phyloP scores from a whole-genome alignment of 2,329 filamentous ascomycete species.

The Incumbomyces lentus region DNA sequence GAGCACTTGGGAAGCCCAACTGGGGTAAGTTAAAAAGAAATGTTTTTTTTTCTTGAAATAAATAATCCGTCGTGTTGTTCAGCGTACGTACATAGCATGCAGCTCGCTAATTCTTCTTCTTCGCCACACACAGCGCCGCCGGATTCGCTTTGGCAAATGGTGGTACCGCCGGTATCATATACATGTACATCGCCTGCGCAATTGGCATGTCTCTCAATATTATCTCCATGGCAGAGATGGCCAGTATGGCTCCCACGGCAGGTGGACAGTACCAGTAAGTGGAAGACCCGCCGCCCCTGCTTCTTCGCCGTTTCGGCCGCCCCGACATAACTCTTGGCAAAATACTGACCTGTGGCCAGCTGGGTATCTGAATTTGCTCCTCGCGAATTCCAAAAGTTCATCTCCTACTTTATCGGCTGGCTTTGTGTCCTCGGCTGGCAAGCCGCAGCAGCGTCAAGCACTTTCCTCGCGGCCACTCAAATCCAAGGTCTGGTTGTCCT shows the following conservation, averaged over 20 bases:
- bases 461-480: constrained; percentile 35
- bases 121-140: constrained; percentile 10
- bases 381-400: constrained; percentile 24
- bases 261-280: background rate
- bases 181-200: constrained; percentile 41
- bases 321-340: background rate
- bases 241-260: constrained; percentile 31
- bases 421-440: constrained; percentile 26
- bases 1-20: constrained; percentile 31
- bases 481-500: constrained; percentile 38
- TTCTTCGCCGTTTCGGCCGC: background rate
- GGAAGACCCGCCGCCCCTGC: background rate
- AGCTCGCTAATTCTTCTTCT: too few relatives aligned
- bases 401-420: constrained; percentile 28
- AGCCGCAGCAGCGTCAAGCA: constrained; percentile 21
- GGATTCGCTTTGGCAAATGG: constrained; percentile 32
- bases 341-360: constrained; percentile 24
- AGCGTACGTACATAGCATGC: too few relatives aligned
- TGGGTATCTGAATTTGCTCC: constrained; percentile 30
- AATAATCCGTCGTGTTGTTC: too few relatives aligned
- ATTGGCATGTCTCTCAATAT: constrained; percentile 33
- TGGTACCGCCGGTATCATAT: constrained; percentile 42
- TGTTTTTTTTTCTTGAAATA: too few relatives aligned
- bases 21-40: constrained; percentile 17
- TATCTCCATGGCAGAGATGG: constrained; percentile 41